phyloP scores from a whole-genome alignment of 2,329 filamentous ascomycete genomes.

The Cladophialophora immunda region DNA sequence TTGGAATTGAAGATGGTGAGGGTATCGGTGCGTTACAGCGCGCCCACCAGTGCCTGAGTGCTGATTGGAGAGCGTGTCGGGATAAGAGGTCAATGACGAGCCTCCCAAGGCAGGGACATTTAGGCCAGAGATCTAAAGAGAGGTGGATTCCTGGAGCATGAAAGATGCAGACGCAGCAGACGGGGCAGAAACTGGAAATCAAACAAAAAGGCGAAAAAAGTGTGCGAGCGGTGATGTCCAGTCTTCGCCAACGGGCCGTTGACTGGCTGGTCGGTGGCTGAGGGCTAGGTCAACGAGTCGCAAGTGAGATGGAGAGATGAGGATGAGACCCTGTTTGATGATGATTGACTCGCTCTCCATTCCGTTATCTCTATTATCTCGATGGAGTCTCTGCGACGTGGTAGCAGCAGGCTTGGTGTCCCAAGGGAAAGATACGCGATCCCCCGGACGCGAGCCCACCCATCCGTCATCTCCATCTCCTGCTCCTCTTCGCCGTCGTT shows the following conservation, averaged over 20 bases:
- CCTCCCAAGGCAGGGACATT: neutral
- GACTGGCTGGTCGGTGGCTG: slow-evolving; percentile 6
- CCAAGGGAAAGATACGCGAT: slow-evolving; percentile 2
- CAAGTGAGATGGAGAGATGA: slow-evolving; percentile 13
- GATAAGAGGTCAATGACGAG: slow-evolving; percentile 10
- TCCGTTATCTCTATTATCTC: slow-evolving; percentile 19
- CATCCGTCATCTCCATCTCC: neutral
- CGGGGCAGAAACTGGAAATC: neutral
- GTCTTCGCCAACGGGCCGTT: slow-evolving; percentile 6
- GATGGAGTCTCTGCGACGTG: neutral
- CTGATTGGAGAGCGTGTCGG: slow-evolving; percentile 10
- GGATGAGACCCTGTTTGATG: slow-evolving; percentile 23
- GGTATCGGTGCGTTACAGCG: slow-evolving; percentile 2
- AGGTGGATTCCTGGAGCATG: neutral
- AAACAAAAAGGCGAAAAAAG: neutral
- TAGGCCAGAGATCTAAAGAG: neutral
- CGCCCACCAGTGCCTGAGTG: slow-evolving; percentile 1
- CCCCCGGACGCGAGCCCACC: slow-evolving; percentile 1
- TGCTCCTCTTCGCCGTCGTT: neutral
- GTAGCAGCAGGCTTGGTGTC: neutral
- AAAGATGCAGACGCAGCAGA: neutral
- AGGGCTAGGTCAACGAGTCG: neutral
- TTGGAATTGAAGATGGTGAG: slow-evolving; percentile 17
- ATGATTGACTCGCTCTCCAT: slow-evolving; percentile 2
- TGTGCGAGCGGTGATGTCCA: slow-evolving; percentile 23